These are phyloP conservation scores for Hyphodiscus hymeniophilus DNA, from an alignment of 495 filamentous ascomycete species.

Conservation along the genomic window DNA sequence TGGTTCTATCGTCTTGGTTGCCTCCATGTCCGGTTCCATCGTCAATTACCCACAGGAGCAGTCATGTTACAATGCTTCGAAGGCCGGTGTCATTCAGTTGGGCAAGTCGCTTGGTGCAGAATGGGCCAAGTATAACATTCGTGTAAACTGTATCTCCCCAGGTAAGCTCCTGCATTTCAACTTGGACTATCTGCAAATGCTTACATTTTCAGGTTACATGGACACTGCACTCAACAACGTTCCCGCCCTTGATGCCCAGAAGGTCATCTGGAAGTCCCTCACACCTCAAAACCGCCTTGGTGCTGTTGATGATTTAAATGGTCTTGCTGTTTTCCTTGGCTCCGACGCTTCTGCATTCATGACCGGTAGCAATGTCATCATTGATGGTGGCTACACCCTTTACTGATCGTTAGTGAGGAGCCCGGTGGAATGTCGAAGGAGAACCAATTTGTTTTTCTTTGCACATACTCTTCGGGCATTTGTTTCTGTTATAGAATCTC, in stretches of 20 bases:
- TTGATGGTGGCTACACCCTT: constrained; percentile 55
- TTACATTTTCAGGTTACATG: constrained; percentile 49
- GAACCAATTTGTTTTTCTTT: no score
- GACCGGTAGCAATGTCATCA: constrained; percentile 70
- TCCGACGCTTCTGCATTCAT: constrained; percentile 69
- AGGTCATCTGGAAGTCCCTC: constrained; percentile 67
- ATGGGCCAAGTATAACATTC: constrained; percentile 67
- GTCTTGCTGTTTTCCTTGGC: constrained; percentile 67
- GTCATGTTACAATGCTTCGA: constrained; percentile 72
- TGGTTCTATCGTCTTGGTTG: constrained; percentile 64
- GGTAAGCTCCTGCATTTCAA: constrained; percentile 22
- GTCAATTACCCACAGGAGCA: constrained; percentile 78
- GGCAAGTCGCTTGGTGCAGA: constrained; percentile 72
- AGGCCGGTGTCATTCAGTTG: constrained; percentile 69
- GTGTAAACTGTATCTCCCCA: constrained; percentile 71
- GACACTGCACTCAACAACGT: constrained; percentile 70
- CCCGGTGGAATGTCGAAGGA: background rate
- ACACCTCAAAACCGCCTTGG: constrained; percentile 72
- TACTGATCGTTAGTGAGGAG: constrained; percentile 21
- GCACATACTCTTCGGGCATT: background rate
- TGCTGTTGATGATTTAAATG: constrained; percentile 62
- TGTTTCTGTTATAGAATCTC: background rate
- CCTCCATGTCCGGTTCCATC: constrained; percentile 69
- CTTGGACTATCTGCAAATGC: background rate
- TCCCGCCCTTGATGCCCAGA: constrained; percentile 64